phyloP scores from a whole-genome alignment of 2,329 filamentous ascomycete species.

The Ophiostoma himal-ulmi region DNA sequence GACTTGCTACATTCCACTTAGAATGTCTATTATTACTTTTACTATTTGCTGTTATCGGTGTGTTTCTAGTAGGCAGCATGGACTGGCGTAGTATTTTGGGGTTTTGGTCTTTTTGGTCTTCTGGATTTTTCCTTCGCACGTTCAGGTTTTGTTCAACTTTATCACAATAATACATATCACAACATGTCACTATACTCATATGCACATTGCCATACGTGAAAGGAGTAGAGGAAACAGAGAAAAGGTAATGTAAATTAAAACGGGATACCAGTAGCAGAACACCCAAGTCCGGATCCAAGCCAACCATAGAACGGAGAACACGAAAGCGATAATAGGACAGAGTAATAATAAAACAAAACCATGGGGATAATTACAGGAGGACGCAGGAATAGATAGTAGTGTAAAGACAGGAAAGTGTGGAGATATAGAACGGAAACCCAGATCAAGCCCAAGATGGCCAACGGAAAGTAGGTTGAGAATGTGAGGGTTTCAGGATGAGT shows the following conservation, averaged over 20 bases:
- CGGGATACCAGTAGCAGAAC: neutral
- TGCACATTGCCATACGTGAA: neutral
- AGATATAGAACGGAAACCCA: neutral
- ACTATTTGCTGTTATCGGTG: neutral
- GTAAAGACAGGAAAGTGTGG: neutral
- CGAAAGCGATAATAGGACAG: neutral
- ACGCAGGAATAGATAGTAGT: neutral
- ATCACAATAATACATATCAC: neutral
- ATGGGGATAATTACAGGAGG: neutral
- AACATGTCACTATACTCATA: neutral
- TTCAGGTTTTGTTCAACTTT: neutral
- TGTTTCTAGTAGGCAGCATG: neutral
- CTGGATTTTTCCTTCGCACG: too few species aligned
- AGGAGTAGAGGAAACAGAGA: neutral
- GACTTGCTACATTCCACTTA: neutral
- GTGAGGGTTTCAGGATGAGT: too few species aligned
- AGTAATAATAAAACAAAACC: neutral
- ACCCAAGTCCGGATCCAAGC: neutral
- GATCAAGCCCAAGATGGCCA: too few species aligned
- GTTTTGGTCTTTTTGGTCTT: neutral
- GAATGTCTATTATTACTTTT: neutral
- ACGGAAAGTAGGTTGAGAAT: too few species aligned
- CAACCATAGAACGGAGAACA: constrained; percentile 2
- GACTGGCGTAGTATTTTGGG: neutral
- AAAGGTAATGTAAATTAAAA: neutral